phyloP scores from a whole-genome alignment of 2,329 filamentous ascomycete species.

The Rhynchosporium agropyri region DNA sequence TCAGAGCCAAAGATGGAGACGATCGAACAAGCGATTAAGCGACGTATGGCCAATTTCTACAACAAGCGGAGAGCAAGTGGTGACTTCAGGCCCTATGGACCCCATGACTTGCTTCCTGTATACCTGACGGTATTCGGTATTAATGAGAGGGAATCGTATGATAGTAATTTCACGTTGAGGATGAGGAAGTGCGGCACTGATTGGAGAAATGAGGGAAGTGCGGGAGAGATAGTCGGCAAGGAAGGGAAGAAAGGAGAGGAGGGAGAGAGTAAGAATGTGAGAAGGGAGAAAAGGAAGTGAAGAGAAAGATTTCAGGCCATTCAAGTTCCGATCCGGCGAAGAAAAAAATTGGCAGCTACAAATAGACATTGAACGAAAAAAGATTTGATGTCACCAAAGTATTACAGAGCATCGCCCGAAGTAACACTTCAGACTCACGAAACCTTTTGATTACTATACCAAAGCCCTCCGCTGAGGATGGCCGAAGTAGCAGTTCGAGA shows the following conservation, averaged over 20 bases:
- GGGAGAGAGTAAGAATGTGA: conserved; percentile 18
- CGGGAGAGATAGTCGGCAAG: conserved; percentile 13
- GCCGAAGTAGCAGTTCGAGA: too few species aligned
- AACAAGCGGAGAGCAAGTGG: conserved; percentile 39
- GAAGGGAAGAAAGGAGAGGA: conserved; percentile 21
- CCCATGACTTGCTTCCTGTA: conserved; percentile 38
- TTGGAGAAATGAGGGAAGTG: conserved; percentile 13
- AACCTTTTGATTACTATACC: too few species aligned
- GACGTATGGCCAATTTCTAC: conserved; percentile 35
- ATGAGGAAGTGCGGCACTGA: conserved; percentile 30
- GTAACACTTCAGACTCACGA: too few species aligned
- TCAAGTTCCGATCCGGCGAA: too few species aligned
- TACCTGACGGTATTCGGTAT: conserved; percentile 32
- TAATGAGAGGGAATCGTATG: conserved; percentile 26
- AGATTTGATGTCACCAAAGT: too few species aligned
- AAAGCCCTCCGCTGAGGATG: too few species aligned
- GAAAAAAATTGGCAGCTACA: too few species aligned
- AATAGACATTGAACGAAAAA: too few species aligned
- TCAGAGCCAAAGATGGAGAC: conserved; percentile 25
- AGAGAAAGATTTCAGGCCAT: neutral
- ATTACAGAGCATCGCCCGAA: too few species aligned
- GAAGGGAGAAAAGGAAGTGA: conserved; percentile 2
- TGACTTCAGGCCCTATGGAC: conserved; percentile 39
- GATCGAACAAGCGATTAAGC: conserved; percentile 35
- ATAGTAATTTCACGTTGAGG: conserved; percentile 30